Conservation (phyloP, 192 early-diverging fungal genomes). For the Helicostylum pulchrum region DNA sequence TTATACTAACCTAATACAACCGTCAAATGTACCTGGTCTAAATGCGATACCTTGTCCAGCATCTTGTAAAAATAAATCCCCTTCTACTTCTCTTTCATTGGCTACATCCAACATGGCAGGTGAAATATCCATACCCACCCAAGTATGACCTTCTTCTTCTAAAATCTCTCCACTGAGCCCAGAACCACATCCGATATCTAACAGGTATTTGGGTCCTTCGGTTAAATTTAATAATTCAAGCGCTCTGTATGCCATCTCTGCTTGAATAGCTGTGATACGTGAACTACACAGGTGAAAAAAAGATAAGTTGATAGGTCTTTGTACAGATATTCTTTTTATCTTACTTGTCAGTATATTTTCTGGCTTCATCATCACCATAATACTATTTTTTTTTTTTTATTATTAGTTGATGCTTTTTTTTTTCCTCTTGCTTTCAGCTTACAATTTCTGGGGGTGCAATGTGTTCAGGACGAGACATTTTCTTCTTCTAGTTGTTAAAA, state of each 20-base stretch:
- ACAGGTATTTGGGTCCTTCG: conserved; percentile 69
- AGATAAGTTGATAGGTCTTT: neutral
- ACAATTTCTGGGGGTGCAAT: conserved; percentile 95
- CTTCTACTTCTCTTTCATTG: conserved; percentile 85
- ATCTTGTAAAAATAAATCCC: conserved; percentile 94
- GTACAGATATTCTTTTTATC: conserved; percentile 9
- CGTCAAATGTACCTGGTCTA: conserved; percentile 95
- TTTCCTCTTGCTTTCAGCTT: conserved; percentile 23
- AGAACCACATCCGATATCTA: conserved; percentile 98
- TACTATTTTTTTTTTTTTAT: conserved; percentile 52
- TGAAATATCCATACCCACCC: conserved; percentile 97
- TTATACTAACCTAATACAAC: conserved; percentile 68
- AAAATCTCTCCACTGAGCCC: conserved; percentile 94
- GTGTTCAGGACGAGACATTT: conserved; percentile 96
- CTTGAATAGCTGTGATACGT: conserved; percentile 92
- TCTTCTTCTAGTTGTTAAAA: neutral
- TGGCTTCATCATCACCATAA: conserved; percentile 91
- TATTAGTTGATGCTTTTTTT: neutral
- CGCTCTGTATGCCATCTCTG: conserved; percentile 88
- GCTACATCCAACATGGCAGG: conserved; percentile 93
- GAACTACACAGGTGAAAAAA: conserved; percentile 52
- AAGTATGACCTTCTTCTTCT: conserved; percentile 92
- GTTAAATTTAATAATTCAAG: conserved; percentile 87
- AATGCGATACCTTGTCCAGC: conserved; percentile 93
- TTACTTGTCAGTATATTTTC: conserved; percentile 91